Evolutionary conservation across 768 basidiomycete genomes (phyloP), one percentile per base, ranked within the genome.

Genomic region (Boletus rubescentipes): DNA sequence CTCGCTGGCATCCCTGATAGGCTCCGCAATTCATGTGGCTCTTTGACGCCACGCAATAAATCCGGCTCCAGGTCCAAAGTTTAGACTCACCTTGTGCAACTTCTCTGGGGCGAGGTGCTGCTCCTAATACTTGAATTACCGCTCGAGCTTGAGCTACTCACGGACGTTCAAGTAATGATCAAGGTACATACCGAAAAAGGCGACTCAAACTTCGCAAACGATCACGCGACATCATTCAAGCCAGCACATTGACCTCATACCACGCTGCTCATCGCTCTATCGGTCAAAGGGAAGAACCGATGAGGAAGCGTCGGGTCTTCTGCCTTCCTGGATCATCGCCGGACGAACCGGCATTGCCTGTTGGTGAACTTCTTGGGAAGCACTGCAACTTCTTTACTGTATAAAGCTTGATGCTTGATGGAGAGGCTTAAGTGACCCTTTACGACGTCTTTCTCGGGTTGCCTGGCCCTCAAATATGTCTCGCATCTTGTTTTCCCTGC

Each of bases 111-210:
- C 45, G 12, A 35, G 29, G 26, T 37, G 26, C 35, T 34, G 14
- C 26, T 37, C 12, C 35, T n/a, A 18, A 29, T 30, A 47, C 36
- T 3, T 26, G 34, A 46, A n/a, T 3, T 23, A 10, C 34, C 35
- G 23, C 21, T 26, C 46, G 34, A n/a, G 35, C 16, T n/a, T n/a
- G n/a, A 26, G 26, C 26, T 26, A 6, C 26, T 26, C 26, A 26
- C 26, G 26, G 26, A 26, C 26, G 26, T 26, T 26, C 26, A 26
- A 26, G 26, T n/a, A n/a, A n/a, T n/a, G 6, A 3, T 26, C 26
- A 26, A 26, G 6, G 26, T 26, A 26, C 26, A 89, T 31, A 6
- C 52, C 50, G 29, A 49, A 55, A 45, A 42, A 40, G 51, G 55
- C 15, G 35, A 41, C 4, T 6, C 23, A 16, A 23, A 36, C 30